These are phyloP conservation scores for Penicilliopsis zonata DNA, from an alignment of 495 filamentous ascomycete species.

Conservation along the genomic window DNA sequence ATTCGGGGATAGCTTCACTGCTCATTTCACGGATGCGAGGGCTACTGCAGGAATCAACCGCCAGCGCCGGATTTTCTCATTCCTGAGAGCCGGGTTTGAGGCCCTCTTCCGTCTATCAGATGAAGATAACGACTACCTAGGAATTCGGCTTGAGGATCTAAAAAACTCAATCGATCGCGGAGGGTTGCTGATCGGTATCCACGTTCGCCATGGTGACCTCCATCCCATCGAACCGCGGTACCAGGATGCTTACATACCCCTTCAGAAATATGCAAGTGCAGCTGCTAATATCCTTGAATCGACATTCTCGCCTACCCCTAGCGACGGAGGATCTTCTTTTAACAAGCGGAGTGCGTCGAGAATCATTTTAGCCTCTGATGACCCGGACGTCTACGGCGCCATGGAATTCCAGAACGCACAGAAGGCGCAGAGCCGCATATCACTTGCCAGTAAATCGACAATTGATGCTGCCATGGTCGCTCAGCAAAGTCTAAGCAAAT, in stretches of 20 bases:
- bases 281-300: constrained; percentile 10
- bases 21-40: constrained; percentile 31
- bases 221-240: constrained; percentile 58
- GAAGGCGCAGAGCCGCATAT: constrained; percentile 53
- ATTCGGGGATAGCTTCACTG: constrained; percentile 45
- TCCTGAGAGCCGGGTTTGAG: constrained; percentile 51
- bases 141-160: constrained; percentile 33
- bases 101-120: constrained; percentile 47
- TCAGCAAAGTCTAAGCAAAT: constrained; percentile 1
- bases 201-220: constrained; percentile 61
- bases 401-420: constrained; percentile 36
- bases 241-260: constrained; percentile 53
- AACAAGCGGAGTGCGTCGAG: constrained; percentile 9
- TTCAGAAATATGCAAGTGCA: constrained; percentile 42
- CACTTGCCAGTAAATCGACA: constrained; percentile 45
- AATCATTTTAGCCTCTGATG: constrained; percentile 54
- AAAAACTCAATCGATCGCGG: constrained; percentile 30
- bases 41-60: constrained; percentile 30
- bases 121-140: constrained; percentile 46
- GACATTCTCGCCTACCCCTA: constrained; percentile 1
- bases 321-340: constrained; percentile 1
- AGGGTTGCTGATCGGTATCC: constrained; percentile 48
- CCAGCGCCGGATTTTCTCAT: constrained; percentile 43
- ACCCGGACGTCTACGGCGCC: constrained; percentile 50
- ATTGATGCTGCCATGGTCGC: constrained; percentile 36